Evolutionary conservation across 805 yeast species (phyloP).

Genomic region (Pichia phayaonensis): DNA sequence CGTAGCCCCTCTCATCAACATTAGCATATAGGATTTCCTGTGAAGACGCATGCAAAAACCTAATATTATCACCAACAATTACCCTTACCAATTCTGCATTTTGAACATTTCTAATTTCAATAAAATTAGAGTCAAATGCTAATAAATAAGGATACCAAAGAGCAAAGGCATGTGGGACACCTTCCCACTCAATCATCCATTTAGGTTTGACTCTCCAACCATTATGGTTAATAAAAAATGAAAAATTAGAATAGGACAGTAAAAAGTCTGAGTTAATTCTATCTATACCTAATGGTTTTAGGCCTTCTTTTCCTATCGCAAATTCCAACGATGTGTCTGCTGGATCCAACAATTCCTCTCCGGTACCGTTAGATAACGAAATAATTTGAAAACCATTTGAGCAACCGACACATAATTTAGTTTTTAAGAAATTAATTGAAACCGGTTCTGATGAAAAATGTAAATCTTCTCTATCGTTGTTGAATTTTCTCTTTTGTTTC

Average conservation of each 20-base stretch:
- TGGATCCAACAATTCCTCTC: conserved; percentile 90
- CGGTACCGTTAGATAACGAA: conserved; percentile 72
- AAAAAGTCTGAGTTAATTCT: conserved; percentile 83
- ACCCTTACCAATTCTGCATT: conserved; percentile 79
- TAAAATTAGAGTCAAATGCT: conserved; percentile 83
- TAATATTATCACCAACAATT: conserved; percentile 85
- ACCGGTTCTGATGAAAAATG: conserved; percentile 84
- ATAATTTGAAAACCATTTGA: conserved; percentile 95
- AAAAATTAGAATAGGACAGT: conserved; percentile 84
- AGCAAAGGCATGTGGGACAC: conserved; percentile 86
- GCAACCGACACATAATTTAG: conserved; percentile 90
- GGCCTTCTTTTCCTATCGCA: conserved; percentile 70
- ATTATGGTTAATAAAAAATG: conserved; percentile 87
- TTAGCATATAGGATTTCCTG: conserved; percentile 91
- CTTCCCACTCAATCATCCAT: conserved; percentile 96
- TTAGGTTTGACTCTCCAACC: conserved; percentile 96
- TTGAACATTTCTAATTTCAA: conserved; percentile 89
- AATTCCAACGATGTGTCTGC: conserved; percentile 97
- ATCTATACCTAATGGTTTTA: conserved; percentile 83
- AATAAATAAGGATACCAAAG: conserved; percentile 89
- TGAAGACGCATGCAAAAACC: conserved; percentile 81
- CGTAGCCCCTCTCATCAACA: conserved; percentile 84
- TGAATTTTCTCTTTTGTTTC: conserved; percentile 63
- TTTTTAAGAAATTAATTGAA: conserved; percentile 81
- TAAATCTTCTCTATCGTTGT: conserved; percentile 65